Evolutionary conservation across 73 alveolate species (phyloP).

Genomic region (Chromera velia): DNA sequence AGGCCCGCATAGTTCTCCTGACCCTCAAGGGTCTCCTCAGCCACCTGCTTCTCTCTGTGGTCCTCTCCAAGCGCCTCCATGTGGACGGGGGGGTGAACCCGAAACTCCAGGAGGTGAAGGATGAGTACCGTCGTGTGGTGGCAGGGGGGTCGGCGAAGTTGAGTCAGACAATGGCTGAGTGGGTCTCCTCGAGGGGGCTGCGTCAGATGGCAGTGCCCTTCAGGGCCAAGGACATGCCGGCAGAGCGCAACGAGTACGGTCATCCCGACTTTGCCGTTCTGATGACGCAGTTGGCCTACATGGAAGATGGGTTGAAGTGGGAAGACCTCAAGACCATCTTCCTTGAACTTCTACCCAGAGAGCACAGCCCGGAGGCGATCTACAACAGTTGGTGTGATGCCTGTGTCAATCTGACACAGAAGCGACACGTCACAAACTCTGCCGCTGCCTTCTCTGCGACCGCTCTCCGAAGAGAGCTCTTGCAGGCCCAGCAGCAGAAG

Average conservation of each 20-base stretch:
- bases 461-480: not conserved
- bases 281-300: not conserved
- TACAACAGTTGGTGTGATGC: not conserved
- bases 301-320: too few species aligned
- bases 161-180: too few species aligned
- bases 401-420: not conserved
- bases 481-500: too few species aligned
- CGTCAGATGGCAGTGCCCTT: constrained; percentile 15
- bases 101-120: too few species aligned
- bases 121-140: too few species aligned
- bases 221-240: constrained; percentile 20
- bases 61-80: constrained; percentile 9
- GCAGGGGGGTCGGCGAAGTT: too few species aligned
- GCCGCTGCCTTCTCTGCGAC: not conserved
- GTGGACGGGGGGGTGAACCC: constrained; percentile 10
- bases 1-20: too few species aligned
- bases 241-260: constrained; percentile 19
- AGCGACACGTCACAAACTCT: constrained; percentile 1
- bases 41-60: constrained; percentile 1
- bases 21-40: too few species aligned
- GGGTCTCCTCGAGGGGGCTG: too few species aligned
- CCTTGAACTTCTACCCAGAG: not conserved
- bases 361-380: not conserved
- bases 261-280: constrained; percentile 18
- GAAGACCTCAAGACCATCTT: not conserved